These are phyloP conservation scores for Fusarium neocosmosporiellum DNA, from an alignment of 2,329 filamentous ascomycete genomes.

Conservation along the genomic window DNA sequence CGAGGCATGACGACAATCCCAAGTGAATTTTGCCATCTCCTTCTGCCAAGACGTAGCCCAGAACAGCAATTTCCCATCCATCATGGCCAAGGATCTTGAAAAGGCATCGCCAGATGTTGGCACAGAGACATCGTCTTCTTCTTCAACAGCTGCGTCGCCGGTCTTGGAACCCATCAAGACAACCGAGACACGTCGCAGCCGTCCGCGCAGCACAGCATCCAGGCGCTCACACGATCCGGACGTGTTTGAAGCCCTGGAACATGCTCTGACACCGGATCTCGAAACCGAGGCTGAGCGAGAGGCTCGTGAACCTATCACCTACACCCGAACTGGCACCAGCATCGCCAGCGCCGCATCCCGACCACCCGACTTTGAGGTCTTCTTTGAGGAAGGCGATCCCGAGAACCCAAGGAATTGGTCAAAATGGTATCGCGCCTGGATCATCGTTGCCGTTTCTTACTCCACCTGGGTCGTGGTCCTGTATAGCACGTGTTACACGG, in stretches of 20 bases:
- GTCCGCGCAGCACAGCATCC: constrained; percentile 17
- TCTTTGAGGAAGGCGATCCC: constrained; percentile 73
- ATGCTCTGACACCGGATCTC: constrained; percentile 50
- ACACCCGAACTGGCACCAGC: constrained; percentile 56
- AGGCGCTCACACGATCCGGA: constrained; percentile 39
- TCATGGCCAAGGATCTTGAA: constrained; percentile 38
- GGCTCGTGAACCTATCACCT: constrained; percentile 58
- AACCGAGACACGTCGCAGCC: constrained; percentile 34
- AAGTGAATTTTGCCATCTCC: constrained; percentile 17
- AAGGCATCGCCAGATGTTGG: constrained; percentile 26
- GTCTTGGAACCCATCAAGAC: constrained; percentile 43
- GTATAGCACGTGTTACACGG: constrained; percentile 84
- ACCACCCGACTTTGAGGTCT: constrained; percentile 75
- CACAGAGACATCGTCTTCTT: constrained; percentile 26
- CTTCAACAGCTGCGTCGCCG: constrained; percentile 31
- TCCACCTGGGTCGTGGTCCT: constrained; percentile 68
- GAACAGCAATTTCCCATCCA: neutral
- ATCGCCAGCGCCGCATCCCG: constrained; percentile 56
- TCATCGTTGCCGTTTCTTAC: constrained; percentile 58
- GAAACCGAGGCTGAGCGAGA: constrained; percentile 54
- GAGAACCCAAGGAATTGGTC: constrained; percentile 78
- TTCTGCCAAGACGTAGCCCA: neutral
- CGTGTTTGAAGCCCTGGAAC: constrained; percentile 51
- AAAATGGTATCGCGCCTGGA: constrained; percentile 58
- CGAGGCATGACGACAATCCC: constrained; percentile 15